Conservation (phyloP, 179 eudicot genomes). For the Camellia oleifera region DNA sequence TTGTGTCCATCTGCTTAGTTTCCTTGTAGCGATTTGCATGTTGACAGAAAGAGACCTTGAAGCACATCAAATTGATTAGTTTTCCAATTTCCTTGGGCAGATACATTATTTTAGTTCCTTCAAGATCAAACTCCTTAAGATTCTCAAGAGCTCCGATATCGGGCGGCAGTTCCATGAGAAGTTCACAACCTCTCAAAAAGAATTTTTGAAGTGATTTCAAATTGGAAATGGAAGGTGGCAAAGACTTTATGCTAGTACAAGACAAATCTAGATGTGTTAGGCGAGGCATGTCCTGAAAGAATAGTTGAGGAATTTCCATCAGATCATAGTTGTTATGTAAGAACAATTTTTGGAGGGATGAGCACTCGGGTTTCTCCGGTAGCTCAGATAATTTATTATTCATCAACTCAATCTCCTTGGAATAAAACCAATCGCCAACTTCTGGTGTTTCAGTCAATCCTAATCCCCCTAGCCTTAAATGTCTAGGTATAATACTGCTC, state of each 20-base stretch:
- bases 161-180: neutral
- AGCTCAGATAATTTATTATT: neutral
- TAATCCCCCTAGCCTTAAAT: neutral
- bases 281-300: neutral
- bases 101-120: neutral
- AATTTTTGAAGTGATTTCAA: neutral
- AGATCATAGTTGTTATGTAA: neutral
- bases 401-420: neutral
- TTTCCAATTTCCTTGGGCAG: neutral
- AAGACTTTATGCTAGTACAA: constrained; percentile 12
- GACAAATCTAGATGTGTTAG: constrained; percentile 15
- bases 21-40: neutral
- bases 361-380: neutral
- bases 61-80: neutral
- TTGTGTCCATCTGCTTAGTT: neutral
- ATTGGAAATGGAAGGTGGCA: constrained; percentile 15
- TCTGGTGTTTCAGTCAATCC: neutral
- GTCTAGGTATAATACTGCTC: neutral
- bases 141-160: neutral
- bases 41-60: neutral
- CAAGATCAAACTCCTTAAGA: neutral
- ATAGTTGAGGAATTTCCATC: neutral
- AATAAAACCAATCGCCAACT: neutral
- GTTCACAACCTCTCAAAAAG: constrained; percentile 4
- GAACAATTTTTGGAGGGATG: neutral